Evolutionary conservation across 2,329 filamentous ascomycete genomes (phyloP), one percentile per base, ranked within the genome.

Genomic region (Aspergillus novofumigatus): DNA sequence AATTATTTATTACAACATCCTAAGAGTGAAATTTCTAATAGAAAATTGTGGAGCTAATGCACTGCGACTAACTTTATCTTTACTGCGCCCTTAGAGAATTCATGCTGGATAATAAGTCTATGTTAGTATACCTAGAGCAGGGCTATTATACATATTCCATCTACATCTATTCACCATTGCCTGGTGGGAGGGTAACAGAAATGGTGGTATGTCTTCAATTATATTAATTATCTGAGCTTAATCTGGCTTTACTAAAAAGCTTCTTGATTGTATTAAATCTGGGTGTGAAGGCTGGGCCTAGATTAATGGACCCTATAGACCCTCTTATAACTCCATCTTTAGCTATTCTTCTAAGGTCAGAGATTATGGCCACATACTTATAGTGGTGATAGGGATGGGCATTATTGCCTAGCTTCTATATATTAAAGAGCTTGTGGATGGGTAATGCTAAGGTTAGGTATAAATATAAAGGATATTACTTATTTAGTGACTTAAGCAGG

Each of bases 341-440:
- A 50, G 47, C 8, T 21, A 52, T 29, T 60, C 71, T 29, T 52
- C 61, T 0, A 51, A 69, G 48, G 49, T 60, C 32, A 52, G 55
- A n/a, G 60, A 62, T 28, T 75, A 69, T 59, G 55, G 71, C 47
- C 61, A 62, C 55, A 60, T 75, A 20, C 59, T 76, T 3, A 71
- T 77, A 56, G 57, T 75, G 23, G 60, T 67, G 7, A 75, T 63
- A 38, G 64, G 67, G n/a, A 74, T 74, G 41, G 64, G 71, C 2
- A 74, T 76, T 35, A 60, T 64, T n/a, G 65, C 67, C 38, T 59
- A 72, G 42, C 57, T 75, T 50, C 69, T 61, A 8, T 74, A 72
- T 60, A 65, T 76, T 7, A 72, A 72, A 50, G 60, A 73, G 55
- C 62, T 76, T 6, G 61, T 76, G 9, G 58, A 72, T 26, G 59